Percentiles rank a stretch among this genome's conserved stretches.
These are phyloP conservation scores for Ogataea paradorogensis DNA, from an alignment of 805 yeast species.

Conservation along the genomic window DNA sequence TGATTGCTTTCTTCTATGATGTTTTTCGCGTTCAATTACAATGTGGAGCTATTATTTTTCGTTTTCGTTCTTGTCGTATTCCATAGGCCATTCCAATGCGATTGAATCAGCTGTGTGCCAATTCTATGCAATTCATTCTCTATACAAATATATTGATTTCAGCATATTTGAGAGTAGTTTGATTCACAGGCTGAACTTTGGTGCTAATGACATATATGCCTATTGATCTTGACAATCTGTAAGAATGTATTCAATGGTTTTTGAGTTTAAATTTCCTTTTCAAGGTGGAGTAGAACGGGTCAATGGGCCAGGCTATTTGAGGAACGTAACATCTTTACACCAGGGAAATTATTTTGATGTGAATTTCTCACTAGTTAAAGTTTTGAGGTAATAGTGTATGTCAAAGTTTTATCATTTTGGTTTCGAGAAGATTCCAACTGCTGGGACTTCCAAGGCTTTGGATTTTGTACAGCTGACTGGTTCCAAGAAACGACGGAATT, in stretches of 20 bases:
- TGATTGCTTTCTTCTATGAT: conserved; percentile 4
- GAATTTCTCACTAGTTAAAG: not conserved
- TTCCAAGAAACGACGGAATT: conserved; percentile 1
- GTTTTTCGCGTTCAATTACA: not conserved
- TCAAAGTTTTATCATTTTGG: conserved; percentile 16
- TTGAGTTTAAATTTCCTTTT: too few relatives aligned
- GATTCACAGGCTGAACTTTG: conserved; percentile 1
- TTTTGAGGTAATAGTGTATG: not conserved
- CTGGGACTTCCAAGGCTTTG: conserved; percentile 4
- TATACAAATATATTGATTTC: not conserved
- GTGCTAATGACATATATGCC: too few relatives aligned
- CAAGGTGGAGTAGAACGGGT: too few relatives aligned
- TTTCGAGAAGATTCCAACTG: conserved; percentile 11
- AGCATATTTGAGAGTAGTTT: too few relatives aligned
- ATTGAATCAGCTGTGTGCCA: not conserved
- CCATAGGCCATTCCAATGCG: conserved; percentile 1
- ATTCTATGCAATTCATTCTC: conserved; percentile 3
- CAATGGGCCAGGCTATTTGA: too few relatives aligned
- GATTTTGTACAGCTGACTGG: conserved; percentile 5
- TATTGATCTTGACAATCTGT: too few relatives aligned
- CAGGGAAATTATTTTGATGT: too few relatives aligned
- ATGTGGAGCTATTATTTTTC: not conserved
- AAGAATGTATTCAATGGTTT: too few relatives aligned
- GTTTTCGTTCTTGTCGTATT: not conserved
- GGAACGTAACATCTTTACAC: too few relatives aligned